Evolutionary conservation across 495 filamentous ascomycete genomes (phyloP).

Genomic region (Aspergillus incahuasiensis): DNA sequence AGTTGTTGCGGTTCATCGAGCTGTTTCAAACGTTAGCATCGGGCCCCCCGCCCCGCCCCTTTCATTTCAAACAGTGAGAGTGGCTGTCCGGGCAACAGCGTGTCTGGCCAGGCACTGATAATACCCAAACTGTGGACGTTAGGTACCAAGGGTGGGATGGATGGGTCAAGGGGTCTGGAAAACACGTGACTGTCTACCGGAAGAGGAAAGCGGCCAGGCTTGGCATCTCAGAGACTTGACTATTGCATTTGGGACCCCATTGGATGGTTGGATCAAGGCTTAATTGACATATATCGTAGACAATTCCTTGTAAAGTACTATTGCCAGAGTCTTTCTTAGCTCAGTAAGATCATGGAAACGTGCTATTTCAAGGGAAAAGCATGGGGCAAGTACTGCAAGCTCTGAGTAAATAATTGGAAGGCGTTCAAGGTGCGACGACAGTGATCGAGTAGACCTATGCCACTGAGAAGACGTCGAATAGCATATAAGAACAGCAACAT

Average conservation of each 20-base stretch:
- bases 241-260: too few species aligned
- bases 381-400: too few species aligned
- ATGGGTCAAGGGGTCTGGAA: slow-evolving; percentile 1
- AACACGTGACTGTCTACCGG: neutral
- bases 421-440: too few species aligned
- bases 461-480: neutral
- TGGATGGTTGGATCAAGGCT: too few species aligned
- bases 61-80: slow-evolving; percentile 1
- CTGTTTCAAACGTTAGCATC: neutral
- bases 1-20: slow-evolving; percentile 2
- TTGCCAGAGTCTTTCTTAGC: too few species aligned
- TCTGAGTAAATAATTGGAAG: too few species aligned
- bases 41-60: slow-evolving; percentile 19
- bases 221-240: neutral
- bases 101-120: neutral
- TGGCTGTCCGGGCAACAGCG: slow-evolving; percentile 14
- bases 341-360: too few species aligned
- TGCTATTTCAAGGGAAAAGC: too few species aligned
- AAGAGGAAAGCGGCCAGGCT: slow-evolving; percentile 3
- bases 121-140: neutral
- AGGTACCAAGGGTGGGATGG: neutral
- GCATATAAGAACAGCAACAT: neutral
- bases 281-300: too few species aligned
- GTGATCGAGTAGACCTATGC: too few species aligned
- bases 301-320: too few species aligned